phyloP scores from a whole-genome alignment of 2,329 filamentous ascomycete genomes.

The Sporothrix dimorphospora region DNA sequence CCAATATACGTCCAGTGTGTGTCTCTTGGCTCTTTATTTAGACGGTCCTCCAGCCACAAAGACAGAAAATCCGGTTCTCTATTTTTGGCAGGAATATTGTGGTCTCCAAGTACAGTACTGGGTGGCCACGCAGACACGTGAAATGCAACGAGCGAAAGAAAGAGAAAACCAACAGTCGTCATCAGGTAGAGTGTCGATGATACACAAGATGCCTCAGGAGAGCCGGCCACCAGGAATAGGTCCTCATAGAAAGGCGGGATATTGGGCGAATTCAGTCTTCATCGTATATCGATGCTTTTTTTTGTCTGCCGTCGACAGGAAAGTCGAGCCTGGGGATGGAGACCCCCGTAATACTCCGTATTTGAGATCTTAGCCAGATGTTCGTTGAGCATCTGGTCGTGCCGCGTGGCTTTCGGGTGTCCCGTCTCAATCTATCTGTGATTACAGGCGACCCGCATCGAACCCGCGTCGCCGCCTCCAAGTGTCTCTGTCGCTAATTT shows the following conservation, averaged over 20 bases:
- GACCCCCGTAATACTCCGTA: background rate
- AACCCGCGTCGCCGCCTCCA: background rate
- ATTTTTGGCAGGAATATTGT: background rate
- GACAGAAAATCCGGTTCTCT: background rate
- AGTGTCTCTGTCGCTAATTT: background rate
- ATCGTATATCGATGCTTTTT: background rate
- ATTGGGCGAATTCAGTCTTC: slow-evolving; percentile 1
- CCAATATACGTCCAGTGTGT: background rate
- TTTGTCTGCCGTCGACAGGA: background rate
- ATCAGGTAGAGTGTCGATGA: slow-evolving; percentile 23
- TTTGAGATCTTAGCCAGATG: background rate
- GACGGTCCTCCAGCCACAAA: background rate
- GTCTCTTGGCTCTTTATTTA: background rate
- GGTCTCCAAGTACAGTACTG: background rate
- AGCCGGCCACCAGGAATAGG: slow-evolving; percentile 24
- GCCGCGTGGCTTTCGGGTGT: background rate
- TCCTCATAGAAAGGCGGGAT: background rate
- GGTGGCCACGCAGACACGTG: background rate
- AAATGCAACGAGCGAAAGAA: background rate
- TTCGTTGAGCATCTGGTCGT: background rate
- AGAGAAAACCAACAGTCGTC: background rate
- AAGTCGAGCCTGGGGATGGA: background rate
- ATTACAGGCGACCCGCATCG: background rate
- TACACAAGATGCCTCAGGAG: slow-evolving; percentile 18
- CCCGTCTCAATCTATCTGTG: background rate